Conservation (phyloP, 306 rosid species). For the Cercis canadensis region DNA sequence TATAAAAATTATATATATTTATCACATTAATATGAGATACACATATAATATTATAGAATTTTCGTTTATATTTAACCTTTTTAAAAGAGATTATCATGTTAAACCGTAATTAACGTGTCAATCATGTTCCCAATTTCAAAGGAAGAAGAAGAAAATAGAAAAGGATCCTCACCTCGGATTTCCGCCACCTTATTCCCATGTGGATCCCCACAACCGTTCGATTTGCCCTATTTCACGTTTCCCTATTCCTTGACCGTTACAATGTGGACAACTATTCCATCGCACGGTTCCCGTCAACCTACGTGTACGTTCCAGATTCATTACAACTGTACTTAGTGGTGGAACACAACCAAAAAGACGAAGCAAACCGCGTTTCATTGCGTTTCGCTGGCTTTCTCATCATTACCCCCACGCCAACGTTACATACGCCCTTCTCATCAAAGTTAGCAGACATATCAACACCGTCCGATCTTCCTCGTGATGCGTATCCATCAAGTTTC, state of each 20-base stretch:
- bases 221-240: conserved; percentile 9
- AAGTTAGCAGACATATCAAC: not conserved
- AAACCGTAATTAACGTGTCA: no score
- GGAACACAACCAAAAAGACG: not conserved
- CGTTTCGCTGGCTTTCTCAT: conserved; percentile 10
- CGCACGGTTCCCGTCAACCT: not conserved
- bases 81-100: no score
- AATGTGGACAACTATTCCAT: conserved; percentile 5
- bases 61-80: no score
- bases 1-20: no score
- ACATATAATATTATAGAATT: no score
- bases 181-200: not conserved
- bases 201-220: conserved; percentile 47
- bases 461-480: conserved; percentile 25
- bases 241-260: conserved; percentile 44
- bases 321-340: not conserved
- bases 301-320: not conserved
- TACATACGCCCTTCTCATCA: not conserved
- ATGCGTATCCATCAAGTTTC: not conserved
- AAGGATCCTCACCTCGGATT: no score
- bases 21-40: no score
- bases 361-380: conserved; percentile 4
- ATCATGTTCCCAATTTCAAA: no score
- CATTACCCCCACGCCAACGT: not conserved
- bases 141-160: no score